phyloP scores from a whole-genome alignment of 148 eudicot species.

The Camellia lanceoleosa region DNA sequence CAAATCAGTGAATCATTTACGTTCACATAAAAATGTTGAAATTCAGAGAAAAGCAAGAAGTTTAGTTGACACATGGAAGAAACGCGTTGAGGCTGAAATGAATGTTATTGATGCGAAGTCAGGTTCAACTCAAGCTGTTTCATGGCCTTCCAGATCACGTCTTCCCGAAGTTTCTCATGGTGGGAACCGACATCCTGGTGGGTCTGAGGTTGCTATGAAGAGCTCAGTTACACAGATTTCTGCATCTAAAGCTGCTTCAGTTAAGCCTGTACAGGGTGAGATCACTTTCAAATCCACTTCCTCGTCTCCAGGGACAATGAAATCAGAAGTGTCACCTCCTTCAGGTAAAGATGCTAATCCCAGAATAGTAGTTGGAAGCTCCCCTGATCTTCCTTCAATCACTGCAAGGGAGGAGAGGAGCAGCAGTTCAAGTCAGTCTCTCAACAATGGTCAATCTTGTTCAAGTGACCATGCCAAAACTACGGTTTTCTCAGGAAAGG shows the following conservation, averaged over 20 bases:
- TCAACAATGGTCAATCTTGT: conserved; percentile 50
- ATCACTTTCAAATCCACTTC: conserved; percentile 33
- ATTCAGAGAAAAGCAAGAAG: conserved; percentile 77
- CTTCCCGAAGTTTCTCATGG: conserved; percentile 50
- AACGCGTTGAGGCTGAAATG: conserved; percentile 85
- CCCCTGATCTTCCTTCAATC: conserved; percentile 34
- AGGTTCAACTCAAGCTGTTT: conserved; percentile 46
- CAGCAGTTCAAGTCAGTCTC: conserved; percentile 66
- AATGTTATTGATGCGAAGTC: conserved; percentile 51
- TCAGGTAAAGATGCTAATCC: conserved; percentile 30
- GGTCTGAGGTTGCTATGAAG: conserved; percentile 45
- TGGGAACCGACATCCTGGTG: conserved; percentile 39
- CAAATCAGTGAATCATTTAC: conserved; percentile 75
- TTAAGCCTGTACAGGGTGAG: conserved; percentile 49
- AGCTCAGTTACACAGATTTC: conserved; percentile 40
- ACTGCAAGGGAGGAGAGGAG: conserved; percentile 48
- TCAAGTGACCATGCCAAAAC: conserved; percentile 37
- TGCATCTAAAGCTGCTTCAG: conserved; percentile 44
- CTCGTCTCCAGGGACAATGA: conserved; percentile 33
- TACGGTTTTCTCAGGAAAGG: conserved; percentile 39
- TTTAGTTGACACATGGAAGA: conserved; percentile 86
- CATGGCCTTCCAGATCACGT: conserved; percentile 54
- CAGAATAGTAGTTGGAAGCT: conserved; percentile 23
- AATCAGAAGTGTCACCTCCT: conserved; percentile 33
- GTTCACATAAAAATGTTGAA: conserved; percentile 61